Percentiles rank a stretch among this genome's conserved stretches.
Evolutionary conservation across 2,329 filamentous ascomycete genomes (phyloP).

Genomic region (Teratosphaeria destructans): DNA sequence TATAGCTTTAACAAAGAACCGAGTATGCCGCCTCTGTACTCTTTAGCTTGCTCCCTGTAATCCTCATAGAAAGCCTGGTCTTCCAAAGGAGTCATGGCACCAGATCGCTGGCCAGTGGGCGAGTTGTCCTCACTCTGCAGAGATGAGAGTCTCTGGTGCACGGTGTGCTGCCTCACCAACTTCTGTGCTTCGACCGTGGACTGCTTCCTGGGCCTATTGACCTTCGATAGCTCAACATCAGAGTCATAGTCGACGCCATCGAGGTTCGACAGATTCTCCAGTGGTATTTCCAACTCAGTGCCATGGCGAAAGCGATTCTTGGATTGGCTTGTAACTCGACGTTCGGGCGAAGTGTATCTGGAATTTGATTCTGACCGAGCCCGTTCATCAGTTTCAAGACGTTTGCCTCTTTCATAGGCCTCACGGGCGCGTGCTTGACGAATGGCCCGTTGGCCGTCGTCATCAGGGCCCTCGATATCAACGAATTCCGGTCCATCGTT

Average conservation of each 20-base stretch:
- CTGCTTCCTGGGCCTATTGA: conserved; percentile 11
- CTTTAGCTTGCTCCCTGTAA: conserved; percentile 55
- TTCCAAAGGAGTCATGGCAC: conserved; percentile 38
- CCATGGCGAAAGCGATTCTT: background rate
- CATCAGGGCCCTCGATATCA: conserved; percentile 15
- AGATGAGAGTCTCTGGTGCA: conserved; percentile 5
- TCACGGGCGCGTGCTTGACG: conserved; percentile 18
- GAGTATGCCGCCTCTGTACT: conserved; percentile 64
- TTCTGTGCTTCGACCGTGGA: conserved; percentile 34
- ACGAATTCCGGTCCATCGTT: conserved; percentile 2
- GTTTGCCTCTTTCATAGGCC: conserved; percentile 27
- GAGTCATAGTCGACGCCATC: conserved; percentile 19
- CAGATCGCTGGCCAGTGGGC: conserved; percentile 29
- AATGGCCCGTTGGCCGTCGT: conserved; percentile 11
- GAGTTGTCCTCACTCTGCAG: conserved; percentile 6
- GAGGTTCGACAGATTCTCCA: conserved; percentile 20
- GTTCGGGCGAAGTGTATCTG: conserved; percentile 18
- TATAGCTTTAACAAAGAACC: conserved; percentile 63
- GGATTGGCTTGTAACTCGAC: conserved; percentile 1
- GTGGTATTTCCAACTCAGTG: conserved; percentile 14
- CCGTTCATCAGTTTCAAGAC: conserved; percentile 21
- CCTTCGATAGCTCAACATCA: conserved; percentile 2
- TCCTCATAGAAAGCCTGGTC: conserved; percentile 45
- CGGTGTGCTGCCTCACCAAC: conserved; percentile 33
- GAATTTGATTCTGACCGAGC: conserved; percentile 20